Evolutionary conservation across 2,329 filamentous ascomycete species (phyloP).

Genomic region (Fusarium coicis): DNA sequence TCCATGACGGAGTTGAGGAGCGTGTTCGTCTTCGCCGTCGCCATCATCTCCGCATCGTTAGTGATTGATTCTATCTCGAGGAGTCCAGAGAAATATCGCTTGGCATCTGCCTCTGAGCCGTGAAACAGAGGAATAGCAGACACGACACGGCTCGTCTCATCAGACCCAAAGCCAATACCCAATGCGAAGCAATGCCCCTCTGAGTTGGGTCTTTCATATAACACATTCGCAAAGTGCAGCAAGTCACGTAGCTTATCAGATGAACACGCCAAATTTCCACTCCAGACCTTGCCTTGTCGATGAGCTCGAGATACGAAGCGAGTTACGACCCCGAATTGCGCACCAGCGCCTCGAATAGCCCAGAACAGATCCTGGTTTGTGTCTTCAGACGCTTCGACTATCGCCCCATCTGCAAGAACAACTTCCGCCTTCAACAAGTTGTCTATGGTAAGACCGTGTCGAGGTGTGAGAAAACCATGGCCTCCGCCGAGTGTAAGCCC

Average conservation of each 20-base stretch:
- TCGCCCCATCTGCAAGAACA: conserved; percentile 51
- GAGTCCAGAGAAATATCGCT: conserved; percentile 35
- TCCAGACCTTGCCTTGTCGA: conserved; percentile 47
- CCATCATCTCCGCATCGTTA: conserved; percentile 32
- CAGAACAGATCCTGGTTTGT: conserved; percentile 59
- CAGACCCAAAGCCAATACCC: conserved; percentile 36
- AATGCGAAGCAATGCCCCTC: conserved; percentile 41
- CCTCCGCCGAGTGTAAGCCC: conserved; percentile 68
- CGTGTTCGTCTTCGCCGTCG: conserved; percentile 36
- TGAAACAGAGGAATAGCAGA: conserved; percentile 40
- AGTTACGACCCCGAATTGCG: conserved; percentile 56
- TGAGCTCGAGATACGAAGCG: conserved; percentile 48
- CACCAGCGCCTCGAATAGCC: conserved; percentile 60
- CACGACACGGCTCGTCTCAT: conserved; percentile 22
- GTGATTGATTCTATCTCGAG: conserved; percentile 15
- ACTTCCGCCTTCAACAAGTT: conserved; percentile 53
- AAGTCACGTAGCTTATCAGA: conserved; percentile 41
- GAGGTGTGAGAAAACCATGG: conserved; percentile 65
- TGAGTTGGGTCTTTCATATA: conserved; percentile 27
- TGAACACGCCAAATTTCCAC: conserved; percentile 44
- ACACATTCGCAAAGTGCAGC: conserved; percentile 34
- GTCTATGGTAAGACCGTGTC: conserved; percentile 62
- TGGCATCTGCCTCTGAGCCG: conserved; percentile 27
- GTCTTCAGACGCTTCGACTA: conserved; percentile 52
- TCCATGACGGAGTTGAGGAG: conserved; percentile 41